Evolutionary conservation across 2,329 filamentous ascomycete genomes (phyloP), one percentile per base, ranked within the genome.

Genomic region (Pyrenophora seminiperda): DNA sequence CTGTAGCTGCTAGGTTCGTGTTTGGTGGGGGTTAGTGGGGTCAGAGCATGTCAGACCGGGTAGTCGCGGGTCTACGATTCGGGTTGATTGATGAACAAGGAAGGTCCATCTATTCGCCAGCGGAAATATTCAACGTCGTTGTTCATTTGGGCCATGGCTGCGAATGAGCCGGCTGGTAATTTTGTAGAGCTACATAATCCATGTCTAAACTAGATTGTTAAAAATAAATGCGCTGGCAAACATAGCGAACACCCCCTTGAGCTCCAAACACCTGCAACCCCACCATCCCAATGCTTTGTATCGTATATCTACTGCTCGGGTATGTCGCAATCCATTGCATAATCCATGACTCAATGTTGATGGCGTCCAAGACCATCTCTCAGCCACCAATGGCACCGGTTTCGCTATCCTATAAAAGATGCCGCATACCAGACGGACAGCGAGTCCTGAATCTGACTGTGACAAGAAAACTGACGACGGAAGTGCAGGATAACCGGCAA

Each of bases 1-100:
- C n/a, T n/a, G n/a, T 41, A 50, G 47, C 43, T 41, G 50, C 50
- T 41, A 22, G 49, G 43, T 33, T 14, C 46, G 43, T 44, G 54
- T n/a, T n/a, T n/a, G 47, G 61, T 63, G 66, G 64, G 64, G 60
- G 19, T 11, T 58, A 53, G 59, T 59, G 59, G 59, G 64, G 62
- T 56, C 53, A 47, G 53, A 47, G n/a, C 47, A 50, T 34, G 42
- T n/a, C n/a, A n/a, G n/a, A n/a, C n/a, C 63, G 63, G 63, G 53
- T 67, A 66, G 54, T 39, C 42, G 56, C 63, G 59, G 63, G 44
- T 53, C 39, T 54, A 45, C 47, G 40, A 46, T 31, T 45, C 19
- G 30, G n/a, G n/a, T 45, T 32, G 11, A 20, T 47, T 48, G 40
- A 47, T 49, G 13, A 19, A 64, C 56, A 19, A 58, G 61, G 57